Base-by-base conservation (phyloP, 345 rosid genomes). In the Luvunga scandens region DNA sequence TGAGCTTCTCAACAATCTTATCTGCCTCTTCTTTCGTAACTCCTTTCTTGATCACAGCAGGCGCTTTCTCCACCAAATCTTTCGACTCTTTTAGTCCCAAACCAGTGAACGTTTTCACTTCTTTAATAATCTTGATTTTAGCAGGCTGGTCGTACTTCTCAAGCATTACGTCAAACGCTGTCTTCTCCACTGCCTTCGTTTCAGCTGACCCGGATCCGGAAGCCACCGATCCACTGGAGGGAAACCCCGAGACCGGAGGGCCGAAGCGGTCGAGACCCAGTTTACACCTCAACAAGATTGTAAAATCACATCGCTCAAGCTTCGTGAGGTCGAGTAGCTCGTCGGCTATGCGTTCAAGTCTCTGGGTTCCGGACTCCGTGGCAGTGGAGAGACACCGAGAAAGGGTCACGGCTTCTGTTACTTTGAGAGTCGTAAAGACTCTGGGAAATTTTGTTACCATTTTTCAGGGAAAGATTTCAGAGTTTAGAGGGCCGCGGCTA, bases 51-150 rank as follows among this genome's bases (percentile, higher is more conserved):
- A 95, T 75, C 60, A 92, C 86, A 69, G 84, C 91, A 0, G 98
- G 94, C 59, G 84, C 96, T 88, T 93, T 92, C 85, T 93, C 99
- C 77, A 91, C 98, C 78, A 95, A 72, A 2, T 87, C 98, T 61
- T 95, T 91, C 4, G 98, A 96, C 81, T 95, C 97, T 84, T 93
- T 91, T 30, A 95, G 81, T 36, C 99, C 98, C 67, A 95, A 89
- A 80, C 89, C 92, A n/a, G 97, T 91, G 78, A 92, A 90, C 1
- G 83, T 18, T 85, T 97, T 88, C 2, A 93, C 92, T 83, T 93
- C 99, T 84, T 92, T 93, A 22, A 92, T 90, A 24, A 95, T 88
- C 82, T 93, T 95, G 28, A 93, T 86, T 87, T 93, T 95, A 39
- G 84, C 74, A 25, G 91, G 76, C 0, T 93, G 86, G 3, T 93